Conservation (phyloP, 257 asterid genomes). For the Capsicum rhomboideum region DNA sequence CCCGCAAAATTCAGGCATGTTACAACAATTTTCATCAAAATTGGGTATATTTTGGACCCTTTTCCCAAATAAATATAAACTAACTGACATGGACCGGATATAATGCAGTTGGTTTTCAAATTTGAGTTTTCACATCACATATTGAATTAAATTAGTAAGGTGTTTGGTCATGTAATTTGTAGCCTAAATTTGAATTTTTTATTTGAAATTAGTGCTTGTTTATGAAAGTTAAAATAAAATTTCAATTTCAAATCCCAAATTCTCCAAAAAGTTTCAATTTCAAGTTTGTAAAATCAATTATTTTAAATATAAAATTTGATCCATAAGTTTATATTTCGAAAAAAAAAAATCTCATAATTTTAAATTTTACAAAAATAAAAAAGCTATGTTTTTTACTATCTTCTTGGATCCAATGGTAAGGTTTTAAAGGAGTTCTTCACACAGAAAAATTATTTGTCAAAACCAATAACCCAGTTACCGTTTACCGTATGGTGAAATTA, state of each 20-base stretch:
- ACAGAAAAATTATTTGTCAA: no score
- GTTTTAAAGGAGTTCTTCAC: no score
- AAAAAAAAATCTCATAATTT: neutral
- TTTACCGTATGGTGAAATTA: no score
- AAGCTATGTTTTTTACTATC: no score
- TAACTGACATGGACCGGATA: neutral
- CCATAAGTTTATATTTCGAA: neutral
- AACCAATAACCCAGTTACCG: no score
- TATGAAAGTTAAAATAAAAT: neutral
- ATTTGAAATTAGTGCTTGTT: neutral
- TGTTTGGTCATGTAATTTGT: neutral
- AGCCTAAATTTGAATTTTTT: neutral
- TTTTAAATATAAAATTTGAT: neutral
- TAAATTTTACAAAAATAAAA: neutral
- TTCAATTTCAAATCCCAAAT: neutral
- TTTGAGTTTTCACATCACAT: neutral
- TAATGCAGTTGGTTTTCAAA: neutral
- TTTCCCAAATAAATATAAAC: neutral
- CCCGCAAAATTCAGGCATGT: no score
- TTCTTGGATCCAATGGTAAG: no score
- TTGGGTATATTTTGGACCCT: no score
- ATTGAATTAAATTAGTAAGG: neutral
- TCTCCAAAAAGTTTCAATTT: neutral
- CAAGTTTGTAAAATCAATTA: neutral
- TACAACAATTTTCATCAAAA: no score